Evolutionary conservation across 805 yeast species (phyloP).

Genomic region (Isabelozyma heimii): DNA sequence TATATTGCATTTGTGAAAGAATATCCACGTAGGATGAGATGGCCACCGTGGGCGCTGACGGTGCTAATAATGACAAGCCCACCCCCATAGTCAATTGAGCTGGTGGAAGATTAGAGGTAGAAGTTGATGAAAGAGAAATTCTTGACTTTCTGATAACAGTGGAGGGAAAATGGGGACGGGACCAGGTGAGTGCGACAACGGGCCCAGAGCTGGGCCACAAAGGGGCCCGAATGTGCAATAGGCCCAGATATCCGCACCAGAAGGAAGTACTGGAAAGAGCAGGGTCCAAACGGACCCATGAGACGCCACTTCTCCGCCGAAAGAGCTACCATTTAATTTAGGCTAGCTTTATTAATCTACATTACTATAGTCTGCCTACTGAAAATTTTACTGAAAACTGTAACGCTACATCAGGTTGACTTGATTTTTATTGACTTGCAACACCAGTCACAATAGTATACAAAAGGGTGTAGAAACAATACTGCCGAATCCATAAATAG

Average conservation of each 20-base stretch:
- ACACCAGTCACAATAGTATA: not conserved
- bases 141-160: too few relatives aligned
- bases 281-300: too few relatives aligned
- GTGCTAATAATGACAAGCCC: constrained; percentile 79
- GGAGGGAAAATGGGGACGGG: not conserved
- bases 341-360: too few relatives aligned
- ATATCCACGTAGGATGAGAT: constrained; percentile 86
- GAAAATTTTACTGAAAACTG: too few relatives aligned
- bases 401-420: too few relatives aligned
- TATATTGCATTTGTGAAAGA: constrained; percentile 70
- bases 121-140: too few relatives aligned
- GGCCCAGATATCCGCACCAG: too few relatives aligned
- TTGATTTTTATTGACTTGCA: not conserved
- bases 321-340: too few relatives aligned
- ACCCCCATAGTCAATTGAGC: constrained; percentile 63
- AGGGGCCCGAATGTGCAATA: too few relatives aligned
- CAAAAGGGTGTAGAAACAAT: not conserved
- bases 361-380: too few relatives aligned
- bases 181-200: not conserved
- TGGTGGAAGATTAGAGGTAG: not conserved
- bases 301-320: too few relatives aligned
- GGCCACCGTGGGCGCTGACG: constrained; percentile 89
- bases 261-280: too few relatives aligned
- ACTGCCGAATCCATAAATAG: not conserved
- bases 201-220: not conserved